A percentile compares a stretch with the other conserved stretches of the same genome.
phyloP scores from a whole-genome alignment of 2,329 filamentous ascomycete genomes.

The Cercospora sojina region DNA sequence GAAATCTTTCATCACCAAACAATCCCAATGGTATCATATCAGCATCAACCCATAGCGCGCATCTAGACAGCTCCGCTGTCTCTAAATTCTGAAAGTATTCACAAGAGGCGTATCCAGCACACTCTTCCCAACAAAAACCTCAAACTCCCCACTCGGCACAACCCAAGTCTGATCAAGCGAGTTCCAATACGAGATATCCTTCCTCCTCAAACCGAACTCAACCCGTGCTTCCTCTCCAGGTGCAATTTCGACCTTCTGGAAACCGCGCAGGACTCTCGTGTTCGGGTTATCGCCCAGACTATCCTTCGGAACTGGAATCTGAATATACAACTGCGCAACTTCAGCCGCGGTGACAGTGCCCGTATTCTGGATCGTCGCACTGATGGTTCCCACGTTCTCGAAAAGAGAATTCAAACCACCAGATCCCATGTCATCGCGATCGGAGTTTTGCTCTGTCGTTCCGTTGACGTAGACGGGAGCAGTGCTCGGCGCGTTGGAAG shows the following conservation, averaged over 20 bases:
- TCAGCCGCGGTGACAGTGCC: conserved; percentile 52
- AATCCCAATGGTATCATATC: background rate
- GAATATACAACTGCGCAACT: conserved; percentile 51
- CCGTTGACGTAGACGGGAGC: conserved; percentile 34
- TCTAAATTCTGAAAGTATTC: conserved; percentile 23
- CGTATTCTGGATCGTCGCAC: conserved; percentile 53
- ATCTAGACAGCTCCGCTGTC: background rate
- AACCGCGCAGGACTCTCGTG: conserved; percentile 37
- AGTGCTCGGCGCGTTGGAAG: conserved; percentile 19
- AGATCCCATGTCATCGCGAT: conserved; percentile 26
- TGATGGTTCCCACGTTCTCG: conserved; percentile 51
- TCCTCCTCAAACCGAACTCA: conserved; percentile 42
- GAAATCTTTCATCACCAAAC: background rate
- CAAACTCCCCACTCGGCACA: conserved; percentile 46
- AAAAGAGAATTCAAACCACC: conserved; percentile 45
- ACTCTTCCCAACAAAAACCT: conserved; percentile 48
- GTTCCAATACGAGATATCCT: conserved; percentile 54
- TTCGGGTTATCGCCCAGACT: conserved; percentile 51
- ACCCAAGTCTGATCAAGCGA: conserved; percentile 51
- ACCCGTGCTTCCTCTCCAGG: conserved; percentile 37
- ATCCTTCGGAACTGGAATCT: conserved; percentile 42
- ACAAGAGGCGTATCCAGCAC: conserved; percentile 37
- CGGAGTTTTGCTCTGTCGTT: conserved; percentile 32
- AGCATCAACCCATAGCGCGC: conserved; percentile 6
- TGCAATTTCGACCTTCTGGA: conserved; percentile 35